Evolutionary conservation across 441 rosid species (phyloP), one percentile per base, ranked within the genome.

Genomic region (Erodium texanum): DNA sequence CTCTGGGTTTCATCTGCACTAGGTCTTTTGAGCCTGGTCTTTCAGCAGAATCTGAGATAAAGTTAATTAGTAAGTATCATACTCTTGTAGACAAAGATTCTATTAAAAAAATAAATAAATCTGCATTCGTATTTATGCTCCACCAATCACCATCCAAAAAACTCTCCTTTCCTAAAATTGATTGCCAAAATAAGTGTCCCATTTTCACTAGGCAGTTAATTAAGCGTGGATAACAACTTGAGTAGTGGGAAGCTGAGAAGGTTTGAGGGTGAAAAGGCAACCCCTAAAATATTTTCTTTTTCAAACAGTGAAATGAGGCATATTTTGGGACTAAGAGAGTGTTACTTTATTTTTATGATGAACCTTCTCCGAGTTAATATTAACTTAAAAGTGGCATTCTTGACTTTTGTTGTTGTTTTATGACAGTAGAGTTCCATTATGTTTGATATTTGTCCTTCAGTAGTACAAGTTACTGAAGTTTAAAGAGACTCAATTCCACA

Each of bases 1-100:
- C 88, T 62, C 68, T 87, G 69, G 80, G 88, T 71, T 78, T 73
- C 68, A 64, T 77, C 48, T 80, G 81, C 77, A 73, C 84, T 19
- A 67, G 74, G 75, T 70, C 80, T 62, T 80, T 73, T 69, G 87
- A 83, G 71, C 76, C 77, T 50, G 75, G 77, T 70, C 70, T 82
- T 73, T 77, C 84, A 58, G 56, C 65, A 41, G 81, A 68, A 67
- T 80, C 96, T 0, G 94, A 91, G 81, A 73, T 85, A 64, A 89
- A 87, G 81, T 82, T 91, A 71, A 75, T 73, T 73, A 92, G 97
- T 91, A 12, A 69, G 84, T 68, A 48, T 22, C 62, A 68, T 69
- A 16, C 11, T 62, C 54, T 10, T 65, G 63, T n/a, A n/a, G 63
- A 50, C 23, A 15, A 27, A 4, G 11, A 45, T 43, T 45, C 12